A percentile compares a stretch with the other conserved stretches of the same genome.
phyloP scores from a whole-genome alignment of 352 stramenopile genomes.

The Globisporangium acanthophoron region DNA sequence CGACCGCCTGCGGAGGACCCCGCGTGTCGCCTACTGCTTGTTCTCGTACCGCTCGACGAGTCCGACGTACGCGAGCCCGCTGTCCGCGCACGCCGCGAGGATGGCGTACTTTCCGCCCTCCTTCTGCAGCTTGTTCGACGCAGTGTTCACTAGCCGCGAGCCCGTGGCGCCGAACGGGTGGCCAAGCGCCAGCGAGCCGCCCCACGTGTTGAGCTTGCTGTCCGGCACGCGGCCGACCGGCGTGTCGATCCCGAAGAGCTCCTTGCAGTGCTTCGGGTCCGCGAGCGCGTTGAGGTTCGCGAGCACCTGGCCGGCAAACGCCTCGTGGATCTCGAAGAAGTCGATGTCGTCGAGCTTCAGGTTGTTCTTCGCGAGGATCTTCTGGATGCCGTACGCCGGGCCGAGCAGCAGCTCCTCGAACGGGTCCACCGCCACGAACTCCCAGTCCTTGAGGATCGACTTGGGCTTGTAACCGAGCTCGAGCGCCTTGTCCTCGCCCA shows the following conservation, averaged over 20 bases:
- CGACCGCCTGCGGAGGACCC: too few relatives aligned
- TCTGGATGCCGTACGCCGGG: constrained; percentile 93
- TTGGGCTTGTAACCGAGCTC: constrained; percentile 95
- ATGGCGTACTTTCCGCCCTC: constrained; percentile 96
- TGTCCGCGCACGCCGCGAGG: constrained; percentile 96
- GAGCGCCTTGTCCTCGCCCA: constrained; percentile 94
- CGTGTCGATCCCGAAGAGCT: constrained; percentile 89
- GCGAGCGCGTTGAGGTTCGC: constrained; percentile 96
- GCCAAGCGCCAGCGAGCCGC: constrained; percentile 93
- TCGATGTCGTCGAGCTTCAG: constrained; percentile 94
- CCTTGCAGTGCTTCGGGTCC: constrained; percentile 93
- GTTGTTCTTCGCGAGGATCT: constrained; percentile 80
- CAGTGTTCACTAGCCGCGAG: constrained; percentile 94
- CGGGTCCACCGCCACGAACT: constrained; percentile 96
- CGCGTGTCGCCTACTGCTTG: constrained; percentile 16
- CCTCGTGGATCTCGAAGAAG: constrained; percentile 99
- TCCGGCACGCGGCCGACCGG: constrained; percentile 90
- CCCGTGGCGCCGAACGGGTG: constrained; percentile 98
- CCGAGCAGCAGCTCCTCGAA: constrained; percentile 94
- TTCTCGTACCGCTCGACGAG: constrained; percentile 90
- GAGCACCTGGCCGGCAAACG: constrained; percentile 98
- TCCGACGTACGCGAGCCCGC: constrained; percentile 93
- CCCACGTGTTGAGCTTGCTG: constrained; percentile 97
- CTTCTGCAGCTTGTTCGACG: constrained; percentile 95
- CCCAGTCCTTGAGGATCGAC: constrained; percentile 93